A percentile compares a stretch with the other conserved stretches of the same genome.
phyloP scores from a whole-genome alignment of 805 yeast genomes.

The Barnettozyma sucrosica region DNA sequence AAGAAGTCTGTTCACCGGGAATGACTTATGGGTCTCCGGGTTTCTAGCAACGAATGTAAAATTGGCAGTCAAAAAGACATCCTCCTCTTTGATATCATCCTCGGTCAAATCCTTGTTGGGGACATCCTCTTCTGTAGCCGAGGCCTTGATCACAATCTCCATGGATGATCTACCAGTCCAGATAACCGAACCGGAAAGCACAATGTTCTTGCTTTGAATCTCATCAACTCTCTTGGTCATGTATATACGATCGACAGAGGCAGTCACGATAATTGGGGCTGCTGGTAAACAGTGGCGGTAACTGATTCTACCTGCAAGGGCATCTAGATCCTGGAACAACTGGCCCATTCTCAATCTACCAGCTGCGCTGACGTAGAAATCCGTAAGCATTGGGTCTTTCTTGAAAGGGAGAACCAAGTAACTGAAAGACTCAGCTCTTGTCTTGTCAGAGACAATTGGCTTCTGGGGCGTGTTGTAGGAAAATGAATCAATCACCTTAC shows the following conservation, averaged over 20 bases:
- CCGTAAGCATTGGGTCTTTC: constrained; percentile 76
- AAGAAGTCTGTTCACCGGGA: constrained; percentile 74
- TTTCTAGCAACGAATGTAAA: constrained; percentile 95
- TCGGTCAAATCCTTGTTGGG: constrained; percentile 51
- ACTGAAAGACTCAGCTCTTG: constrained; percentile 72
- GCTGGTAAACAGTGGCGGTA: constrained; percentile 93
- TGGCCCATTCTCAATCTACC: constrained; percentile 94
- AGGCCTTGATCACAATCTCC: constrained; percentile 91
- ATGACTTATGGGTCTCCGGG: constrained; percentile 85
- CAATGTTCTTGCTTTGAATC: constrained; percentile 65
- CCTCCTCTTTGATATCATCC: constrained; percentile 52
- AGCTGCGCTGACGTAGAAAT: constrained; percentile 80
- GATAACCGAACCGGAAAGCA: constrained; percentile 84
- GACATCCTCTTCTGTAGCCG: constrained; percentile 52
- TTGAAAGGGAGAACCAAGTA: constrained; percentile 73
- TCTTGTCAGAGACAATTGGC: constrained; percentile 62
- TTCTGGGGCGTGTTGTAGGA: constrained; percentile 70
- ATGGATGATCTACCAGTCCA: constrained; percentile 95
- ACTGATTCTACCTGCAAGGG: constrained; percentile 90
- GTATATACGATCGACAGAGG: constrained; percentile 87
- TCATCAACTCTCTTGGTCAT: constrained; percentile 82
- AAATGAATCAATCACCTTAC: constrained; percentile 65
- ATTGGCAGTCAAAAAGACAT: constrained; percentile 79
- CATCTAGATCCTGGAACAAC: constrained; percentile 88
- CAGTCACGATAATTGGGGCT: constrained; percentile 92